Evolutionary conservation across 371 early-diverging fungal genomes (phyloP).

Genomic region (Syncephalastrum monosporum): DNA sequence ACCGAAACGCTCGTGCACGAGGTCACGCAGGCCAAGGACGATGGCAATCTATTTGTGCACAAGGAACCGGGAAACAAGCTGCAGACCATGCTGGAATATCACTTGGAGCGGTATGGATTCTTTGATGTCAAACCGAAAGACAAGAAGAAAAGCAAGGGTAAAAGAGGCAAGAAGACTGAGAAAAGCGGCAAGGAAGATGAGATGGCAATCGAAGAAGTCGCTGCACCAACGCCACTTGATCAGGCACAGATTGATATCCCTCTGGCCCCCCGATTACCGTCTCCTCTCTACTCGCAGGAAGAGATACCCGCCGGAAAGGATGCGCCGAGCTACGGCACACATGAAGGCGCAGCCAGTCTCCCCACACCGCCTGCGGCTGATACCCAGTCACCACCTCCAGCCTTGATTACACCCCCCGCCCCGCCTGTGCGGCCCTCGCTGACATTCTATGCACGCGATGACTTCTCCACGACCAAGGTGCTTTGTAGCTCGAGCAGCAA

Average conservation of each 20-base stretch:
- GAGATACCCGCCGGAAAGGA: no score
- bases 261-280: no score
- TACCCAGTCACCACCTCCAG: not conserved
- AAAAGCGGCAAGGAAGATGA: constrained; percentile 3
- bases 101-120: not conserved
- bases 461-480: constrained; percentile 16
- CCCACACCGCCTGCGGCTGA: not conserved
- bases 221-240: no score
- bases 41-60: constrained; percentile 19
- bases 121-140: no score
- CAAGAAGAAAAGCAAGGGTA: not conserved
- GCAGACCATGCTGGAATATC: constrained; percentile 10
- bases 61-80: constrained; percentile 12
- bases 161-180: constrained; percentile 4
- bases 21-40: constrained; percentile 8
- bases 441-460: constrained; percentile 22
- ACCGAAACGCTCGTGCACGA: constrained; percentile 13
- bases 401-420: no score
- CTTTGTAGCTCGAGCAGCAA: constrained; percentile 47
- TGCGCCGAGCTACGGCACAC: no score
- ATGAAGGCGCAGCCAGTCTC: not conserved
- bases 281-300: no score
- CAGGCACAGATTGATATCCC: no score
- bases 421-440: constrained; percentile 1
- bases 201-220: not conserved